Percentiles rank a stretch among this genome's conserved stretches.
Evolutionary conservation across 208 protist genomes (phyloP).

Genomic region (Wallacemonas sp.): DNA sequence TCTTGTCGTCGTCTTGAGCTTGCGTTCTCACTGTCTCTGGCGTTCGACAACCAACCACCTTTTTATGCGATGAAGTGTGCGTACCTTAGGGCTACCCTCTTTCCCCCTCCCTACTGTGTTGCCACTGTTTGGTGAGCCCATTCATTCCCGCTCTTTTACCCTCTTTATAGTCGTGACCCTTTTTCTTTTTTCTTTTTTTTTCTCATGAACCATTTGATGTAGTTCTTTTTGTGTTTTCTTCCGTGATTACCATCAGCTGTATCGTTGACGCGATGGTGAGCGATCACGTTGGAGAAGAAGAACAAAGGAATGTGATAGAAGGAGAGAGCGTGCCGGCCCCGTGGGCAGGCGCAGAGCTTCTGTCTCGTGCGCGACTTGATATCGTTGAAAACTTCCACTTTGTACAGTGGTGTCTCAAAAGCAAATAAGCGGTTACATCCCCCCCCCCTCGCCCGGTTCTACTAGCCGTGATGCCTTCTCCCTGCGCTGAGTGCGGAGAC

Average conservation of each 20-base stretch:
- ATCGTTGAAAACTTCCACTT: background rate
- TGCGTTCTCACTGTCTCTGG: background rate
- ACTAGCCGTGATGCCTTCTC: no score
- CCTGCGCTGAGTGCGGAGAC: no score
- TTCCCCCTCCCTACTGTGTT: no score
- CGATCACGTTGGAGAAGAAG: no score
- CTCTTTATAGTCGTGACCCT: conserved; percentile 6
- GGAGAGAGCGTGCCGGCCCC: background rate
- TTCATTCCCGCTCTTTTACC: background rate
- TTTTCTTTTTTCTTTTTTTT: conserved; percentile 10
- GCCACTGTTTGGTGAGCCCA: background rate
- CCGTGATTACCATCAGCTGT: background rate
- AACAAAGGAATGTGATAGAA: no score
- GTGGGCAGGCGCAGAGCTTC: background rate
- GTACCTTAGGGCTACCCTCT: no score
- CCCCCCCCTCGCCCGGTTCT: background rate
- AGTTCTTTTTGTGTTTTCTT: conserved; percentile 7
- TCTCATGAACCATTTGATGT: background rate
- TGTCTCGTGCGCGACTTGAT: background rate
- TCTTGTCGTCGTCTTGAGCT: background rate
- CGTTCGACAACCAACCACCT: background rate
- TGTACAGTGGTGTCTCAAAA: background rate
- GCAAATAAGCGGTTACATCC: background rate
- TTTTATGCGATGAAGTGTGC: no score
- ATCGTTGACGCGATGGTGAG: no score